Evolutionary conservation across 2,329 filamentous ascomycete species (phyloP).

Genomic region (Sphaceloma murrayae): DNA sequence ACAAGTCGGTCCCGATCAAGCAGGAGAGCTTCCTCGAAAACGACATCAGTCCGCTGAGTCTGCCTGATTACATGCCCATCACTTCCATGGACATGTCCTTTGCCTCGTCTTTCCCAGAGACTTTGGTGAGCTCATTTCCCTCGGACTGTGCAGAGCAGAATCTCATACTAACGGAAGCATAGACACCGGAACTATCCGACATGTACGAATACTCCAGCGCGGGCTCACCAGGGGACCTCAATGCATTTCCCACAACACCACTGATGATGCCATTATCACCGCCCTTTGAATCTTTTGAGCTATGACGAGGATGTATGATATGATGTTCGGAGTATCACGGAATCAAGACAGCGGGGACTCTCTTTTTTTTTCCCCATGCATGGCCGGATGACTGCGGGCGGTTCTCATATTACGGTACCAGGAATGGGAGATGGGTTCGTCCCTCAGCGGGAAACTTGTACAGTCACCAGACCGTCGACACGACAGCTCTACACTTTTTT

Average conservation of each 20-base stretch:
- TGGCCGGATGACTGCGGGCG: slow-evolving; percentile 12
- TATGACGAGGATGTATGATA: slow-evolving; percentile 12
- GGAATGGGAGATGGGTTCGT: no score
- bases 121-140: slow-evolving; percentile 23
- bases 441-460: slow-evolving; percentile 2
- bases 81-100: slow-evolving; percentile 54
- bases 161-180: slow-evolving; percentile 25
- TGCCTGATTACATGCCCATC: slow-evolving; percentile 55
- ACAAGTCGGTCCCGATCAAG: slow-evolving; percentile 47
- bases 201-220: slow-evolving; percentile 56
- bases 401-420: slow-evolving; percentile 10
- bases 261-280: slow-evolving; percentile 65
- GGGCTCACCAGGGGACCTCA: slow-evolving; percentile 35
- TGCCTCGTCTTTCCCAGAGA: slow-evolving; percentile 52
- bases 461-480: slow-evolving; percentile 10
- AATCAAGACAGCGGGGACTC: slow-evolving; percentile 5
- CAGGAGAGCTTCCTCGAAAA: slow-evolving; percentile 52
- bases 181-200: slow-evolving; percentile 71
- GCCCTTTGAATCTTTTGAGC: slow-evolving; percentile 32
- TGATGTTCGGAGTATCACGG: slow-evolving; percentile 4
- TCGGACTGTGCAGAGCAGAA: background rate
- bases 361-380: no score
- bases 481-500: background rate
- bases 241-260: slow-evolving; percentile 52
- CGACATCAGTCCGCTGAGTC: slow-evolving; percentile 55